Percentiles rank a stretch among this genome's conserved stretches.
phyloP scores from a whole-genome alignment of 1,139 yeast species.

The Pneumocystis jirovecii region DNA sequence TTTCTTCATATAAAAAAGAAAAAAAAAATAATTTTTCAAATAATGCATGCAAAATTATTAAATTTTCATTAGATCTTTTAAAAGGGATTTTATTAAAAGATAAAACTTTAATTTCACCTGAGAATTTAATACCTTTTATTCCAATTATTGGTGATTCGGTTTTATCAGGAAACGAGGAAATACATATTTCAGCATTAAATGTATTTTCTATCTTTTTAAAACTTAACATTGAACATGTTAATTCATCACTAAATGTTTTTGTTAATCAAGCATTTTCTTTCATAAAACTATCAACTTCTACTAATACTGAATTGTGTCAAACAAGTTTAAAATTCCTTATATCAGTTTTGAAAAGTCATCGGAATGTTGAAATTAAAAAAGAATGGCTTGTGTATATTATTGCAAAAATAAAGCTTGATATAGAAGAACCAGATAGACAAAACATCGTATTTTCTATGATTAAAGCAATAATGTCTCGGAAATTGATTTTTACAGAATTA shows the following conservation, averaged over 20 bases:
- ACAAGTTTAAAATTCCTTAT: constrained; percentile 62
- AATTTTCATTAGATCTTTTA: constrained; percentile 64
- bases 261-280: constrained; percentile 44
- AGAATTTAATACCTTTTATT: constrained; percentile 55
- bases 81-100: constrained; percentile 57
- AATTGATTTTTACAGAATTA: constrained; percentile 68
- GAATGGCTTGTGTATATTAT: constrained; percentile 61
- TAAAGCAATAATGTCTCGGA: constrained; percentile 58
- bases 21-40: constrained; percentile 6
- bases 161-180: constrained; percentile 55
- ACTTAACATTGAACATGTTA: constrained; percentile 5
- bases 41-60: constrained; percentile 19
- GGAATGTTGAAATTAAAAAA: constrained; percentile 51
- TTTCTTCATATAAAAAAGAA: constrained; percentile 4
- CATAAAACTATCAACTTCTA: constrained; percentile 61
- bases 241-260: constrained; percentile 13
- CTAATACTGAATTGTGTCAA: constrained; percentile 73
- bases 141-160: constrained; percentile 54
- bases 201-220: constrained; percentile 35
- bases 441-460: constrained; percentile 76
- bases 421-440: constrained; percentile 81
- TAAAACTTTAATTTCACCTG: constrained; percentile 39
- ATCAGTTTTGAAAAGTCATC: constrained; percentile 53
- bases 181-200: constrained; percentile 52
- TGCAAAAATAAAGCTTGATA: constrained; percentile 67